Base-by-base conservation (phyloP, 345 rosid genomes). In the Populus euphratica region DNA sequence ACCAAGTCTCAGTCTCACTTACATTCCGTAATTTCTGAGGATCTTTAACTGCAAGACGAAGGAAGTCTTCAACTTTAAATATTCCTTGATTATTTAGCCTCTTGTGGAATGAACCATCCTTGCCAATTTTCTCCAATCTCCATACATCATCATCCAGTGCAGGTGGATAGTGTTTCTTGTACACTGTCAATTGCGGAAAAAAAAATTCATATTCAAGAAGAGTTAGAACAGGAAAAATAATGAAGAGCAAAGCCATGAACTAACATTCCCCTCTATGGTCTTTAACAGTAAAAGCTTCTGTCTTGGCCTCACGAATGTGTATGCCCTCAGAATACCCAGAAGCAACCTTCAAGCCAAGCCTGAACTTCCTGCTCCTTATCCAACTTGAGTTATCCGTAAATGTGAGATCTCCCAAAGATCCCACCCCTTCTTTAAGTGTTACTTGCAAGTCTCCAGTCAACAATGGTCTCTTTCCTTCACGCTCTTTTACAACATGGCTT, bases 111-210 rank as follows among this genome's bases (percentile, higher is more conserved):
- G 98, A 90, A 35, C 99, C 99, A 88, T 96, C 99, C 86, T 96
- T 96, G 70, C 97, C 98, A 65, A 96, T 96, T 88, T 96, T 96
- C 87, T 96, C 99, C 89, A 96, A 80, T 86, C 99, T 90, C 99
- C 99, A 96, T 56, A 96, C 99, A 0, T 96, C 99, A 79, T 96
- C 99, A 78, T 17, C 83, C 82, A 92, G 68, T 62, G 87, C 89
- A 80, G 99, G 99, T 54, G 99, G 99, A 79, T 96, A 96, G 84
- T 96, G 99, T 82, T 96, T 96, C 89, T 96, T 96, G 91, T 96
- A 96, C 87, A 96, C 99, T 96, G 87, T 69, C 82, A 73, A 81
- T 6, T 36, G 65, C 78, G 62, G 79, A 65, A 63, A 21, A 73
- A 2, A 16, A 10, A 39, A 66, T 16, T 50, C n/a, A 33, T 14